Base-by-base conservation (phyloP, 2,329 filamentous ascomycete species). In the Cryphonectria naterciae region DNA sequence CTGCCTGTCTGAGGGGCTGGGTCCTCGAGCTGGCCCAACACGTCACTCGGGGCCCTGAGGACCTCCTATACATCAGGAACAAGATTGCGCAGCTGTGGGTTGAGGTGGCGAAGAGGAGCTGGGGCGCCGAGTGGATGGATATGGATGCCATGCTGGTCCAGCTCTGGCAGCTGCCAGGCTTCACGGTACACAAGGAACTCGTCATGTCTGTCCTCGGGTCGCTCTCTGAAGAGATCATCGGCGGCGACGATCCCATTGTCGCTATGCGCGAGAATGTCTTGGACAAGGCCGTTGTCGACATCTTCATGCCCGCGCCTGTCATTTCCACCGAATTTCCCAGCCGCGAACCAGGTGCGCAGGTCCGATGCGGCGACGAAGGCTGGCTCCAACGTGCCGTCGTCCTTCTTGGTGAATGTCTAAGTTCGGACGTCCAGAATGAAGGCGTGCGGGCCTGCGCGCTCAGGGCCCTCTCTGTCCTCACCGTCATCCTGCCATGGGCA, bases 21-120 rank as follows among this genome's bases (percentile, higher is more conserved):
- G 89, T 97, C 60, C 82, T 97, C 69, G 86, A 91, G 78, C 89
- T 99, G 17, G 93, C 94, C 17, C 89, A 92, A 77, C 86, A 87
- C 73, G 85, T 97, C 60, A 85, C 88, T 6, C 87, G 87, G 62
- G 43, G 63, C 63, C 63, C 43, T 17, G 87, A 90, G 28, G 95
- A 98, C 78, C 93, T 94, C 2, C 81, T 87, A 43, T 99, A 95
- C 79, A 84, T 98, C 74, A 88, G 95, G 75, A 98, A 97, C 85
- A 99, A 99, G 83, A 91, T 96, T 46, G 94, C 93, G 39, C 92
- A 97, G 81, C 83, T 99, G 73, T 99, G 96, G 96, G 93, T 95
- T 10, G 96, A 98, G 80, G 86, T 97, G 68, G 94, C 95, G 56
- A 98, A 98, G 84, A 89, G 95, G 76, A 93, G 90, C 78, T 99